Conservation (phyloP, 371 early-diverging fungal genomes). For the Rhizopus arrhizus region DNA sequence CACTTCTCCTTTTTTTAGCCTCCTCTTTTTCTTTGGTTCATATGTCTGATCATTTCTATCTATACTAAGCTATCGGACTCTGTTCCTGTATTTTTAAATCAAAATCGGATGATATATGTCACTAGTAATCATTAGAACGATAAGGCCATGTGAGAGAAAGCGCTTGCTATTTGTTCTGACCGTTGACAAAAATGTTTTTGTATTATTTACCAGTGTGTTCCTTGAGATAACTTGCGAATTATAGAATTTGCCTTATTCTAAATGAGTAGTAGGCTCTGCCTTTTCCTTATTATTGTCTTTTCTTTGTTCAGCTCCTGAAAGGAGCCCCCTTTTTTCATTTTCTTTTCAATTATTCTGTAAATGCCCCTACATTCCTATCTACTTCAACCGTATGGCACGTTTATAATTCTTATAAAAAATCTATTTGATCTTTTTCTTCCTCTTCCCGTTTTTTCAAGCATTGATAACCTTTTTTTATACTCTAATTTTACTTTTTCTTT, state of each 20-base stretch:
- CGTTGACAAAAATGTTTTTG: too few species aligned
- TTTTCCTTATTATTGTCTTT: neutral
- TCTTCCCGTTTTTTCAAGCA: neutral
- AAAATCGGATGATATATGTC: too few species aligned
- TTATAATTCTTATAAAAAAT: neutral
- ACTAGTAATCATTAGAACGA: too few species aligned
- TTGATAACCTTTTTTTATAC: neutral
- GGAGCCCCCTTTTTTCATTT: neutral
- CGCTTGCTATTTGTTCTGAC: too few species aligned
- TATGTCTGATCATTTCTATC: neutral
- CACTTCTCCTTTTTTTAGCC: slow-evolving; percentile 4
- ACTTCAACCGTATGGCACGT: neutral
- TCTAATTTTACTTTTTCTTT: too few species aligned
- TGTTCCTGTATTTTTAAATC: too few species aligned
- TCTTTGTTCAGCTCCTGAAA: neutral
- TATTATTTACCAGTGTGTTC: too few species aligned
- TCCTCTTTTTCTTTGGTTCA: neutral
- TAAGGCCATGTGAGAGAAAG: too few species aligned
- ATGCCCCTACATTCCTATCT: neutral
- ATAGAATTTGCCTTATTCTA: neutral
- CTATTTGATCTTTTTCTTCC: neutral
- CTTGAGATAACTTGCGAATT: too few species aligned
- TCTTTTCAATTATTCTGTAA: neutral
- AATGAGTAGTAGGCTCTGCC: neutral
- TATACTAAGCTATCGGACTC: neutral